Evolutionary conservation across 1,284 basidiomycete species (phyloP), one percentile per base, ranked within the genome.

Genomic region (Puccinia triticina): DNA sequence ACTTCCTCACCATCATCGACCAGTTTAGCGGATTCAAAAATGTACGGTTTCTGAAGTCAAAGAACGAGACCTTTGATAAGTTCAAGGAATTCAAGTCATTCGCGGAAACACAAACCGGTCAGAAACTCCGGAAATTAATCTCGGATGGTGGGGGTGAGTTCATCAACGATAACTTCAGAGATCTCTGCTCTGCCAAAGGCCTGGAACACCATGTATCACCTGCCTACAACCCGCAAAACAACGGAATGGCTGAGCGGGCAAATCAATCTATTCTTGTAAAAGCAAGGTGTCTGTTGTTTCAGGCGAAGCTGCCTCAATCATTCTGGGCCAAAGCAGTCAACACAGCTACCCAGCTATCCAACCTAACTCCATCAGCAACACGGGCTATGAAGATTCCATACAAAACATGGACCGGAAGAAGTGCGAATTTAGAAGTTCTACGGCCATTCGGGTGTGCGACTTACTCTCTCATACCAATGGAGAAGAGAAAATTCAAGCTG

Each of bases 141-240:
- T 48, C 69, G 11, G 69, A 72, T n/a, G 29, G 69, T 16, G 69
- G 69, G 16, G 69, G 69, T 14, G 69, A 72, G 34, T 72, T 72
- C 26, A 10, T 53, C 43, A 72, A 72, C 26, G 7, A 46, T 2
- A 29, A 53, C 26, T 72, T 72, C 43, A 50, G 23, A 18, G 18
- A 26, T 2, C 43, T 72, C 14, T 46, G 43, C 43, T 23, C 34
- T 8, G n/a, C 23, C 29, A 18, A 53, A n/a, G 69, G 69, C 1
- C 26, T 48, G 2, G 10, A 10, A 18, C 69, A 72, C 43, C 34
- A 48, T 16, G 26, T 72, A 2, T 1, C 69, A 2, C 69, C 73
- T 26, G 48, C 50, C 5, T 53, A 75, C 21, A 75, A 48, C 7
- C 72, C 72, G 8, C 46, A 74, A 55, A 34, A 50, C 23, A 73